Percentiles rank a stretch among this genome's conserved stretches.
These are phyloP conservation scores for Fusarium siculi DNA, from an alignment of 2,329 filamentous ascomycete genomes.

Conservation along the genomic window DNA sequence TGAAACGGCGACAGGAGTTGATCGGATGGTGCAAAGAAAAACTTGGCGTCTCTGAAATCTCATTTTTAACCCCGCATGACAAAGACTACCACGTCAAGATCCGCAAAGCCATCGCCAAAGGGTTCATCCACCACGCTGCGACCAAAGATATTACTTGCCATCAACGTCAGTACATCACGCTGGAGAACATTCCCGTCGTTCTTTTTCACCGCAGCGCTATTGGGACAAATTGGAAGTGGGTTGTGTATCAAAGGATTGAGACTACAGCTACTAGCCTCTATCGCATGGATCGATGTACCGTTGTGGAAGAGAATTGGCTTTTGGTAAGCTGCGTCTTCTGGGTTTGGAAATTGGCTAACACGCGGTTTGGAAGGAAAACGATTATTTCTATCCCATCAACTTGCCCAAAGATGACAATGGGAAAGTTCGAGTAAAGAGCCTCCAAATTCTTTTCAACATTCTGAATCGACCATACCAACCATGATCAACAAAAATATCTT, in stretches of 20 bases:
- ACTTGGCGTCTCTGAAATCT: not conserved
- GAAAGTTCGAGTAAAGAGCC: rapidly evolving
- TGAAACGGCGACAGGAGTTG: not conserved
- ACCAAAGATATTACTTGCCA: not conserved
- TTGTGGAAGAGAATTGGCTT: not conserved
- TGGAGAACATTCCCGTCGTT: not conserved
- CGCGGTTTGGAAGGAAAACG: not conserved
- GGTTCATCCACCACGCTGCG: not conserved
- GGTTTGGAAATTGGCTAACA: not conserved
- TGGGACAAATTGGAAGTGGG: not conserved
- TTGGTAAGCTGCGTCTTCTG: not conserved
- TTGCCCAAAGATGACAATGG: not conserved
- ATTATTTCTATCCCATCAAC: not conserved
- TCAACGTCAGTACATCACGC: not conserved
- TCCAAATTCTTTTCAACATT: too few relatives aligned
- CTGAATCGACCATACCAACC: not conserved
- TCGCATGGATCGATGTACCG: not conserved
- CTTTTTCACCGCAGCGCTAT: not conserved
- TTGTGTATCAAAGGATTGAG: not conserved
- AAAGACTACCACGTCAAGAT: not conserved
- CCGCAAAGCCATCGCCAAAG: not conserved
- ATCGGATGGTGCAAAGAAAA: not conserved
- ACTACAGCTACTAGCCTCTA: too few relatives aligned
- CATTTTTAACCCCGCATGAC: not conserved
- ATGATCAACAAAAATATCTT: not conserved